A percentile compares a stretch with the other conserved stretches of the same genome.
These are phyloP conservation scores for Phaffomyces opuntiae DNA, from an alignment of 805 yeast species.

Conservation along the genomic window DNA sequence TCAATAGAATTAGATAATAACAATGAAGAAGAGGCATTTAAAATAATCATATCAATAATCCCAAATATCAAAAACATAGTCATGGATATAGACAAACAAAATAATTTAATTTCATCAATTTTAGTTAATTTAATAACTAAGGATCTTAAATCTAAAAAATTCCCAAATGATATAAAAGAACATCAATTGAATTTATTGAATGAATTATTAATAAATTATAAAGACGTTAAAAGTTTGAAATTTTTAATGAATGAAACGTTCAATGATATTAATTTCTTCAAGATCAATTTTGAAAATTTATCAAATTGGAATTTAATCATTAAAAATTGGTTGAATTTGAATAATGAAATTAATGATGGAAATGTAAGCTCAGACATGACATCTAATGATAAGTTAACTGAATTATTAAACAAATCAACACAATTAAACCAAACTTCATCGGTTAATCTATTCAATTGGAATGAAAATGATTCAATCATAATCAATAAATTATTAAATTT, in stretches of 20 bases:
- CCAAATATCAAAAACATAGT: constrained; percentile 14
- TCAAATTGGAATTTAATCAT: constrained; percentile 50
- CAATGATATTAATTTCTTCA: constrained; percentile 54
- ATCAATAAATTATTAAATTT: constrained; percentile 41
- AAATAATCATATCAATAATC: constrained; percentile 33
- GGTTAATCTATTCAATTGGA: constrained; percentile 66
- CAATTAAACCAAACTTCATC: constrained; percentile 36
- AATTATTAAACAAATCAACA: constrained; percentile 34
- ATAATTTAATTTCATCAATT: constrained; percentile 42
- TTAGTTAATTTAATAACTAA: constrained; percentile 50
- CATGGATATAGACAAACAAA: constrained; percentile 58
- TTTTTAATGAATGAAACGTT: constrained; percentile 54
- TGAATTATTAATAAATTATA: constrained; percentile 20
- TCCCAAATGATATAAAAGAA: constrained; percentile 31
- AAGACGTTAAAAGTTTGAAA: constrained; percentile 54
- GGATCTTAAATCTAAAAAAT: constrained; percentile 37
- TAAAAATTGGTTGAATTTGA: constrained; percentile 55
- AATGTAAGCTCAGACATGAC: not conserved
- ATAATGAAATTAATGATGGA: constrained; percentile 22
- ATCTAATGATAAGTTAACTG: constrained; percentile 44
- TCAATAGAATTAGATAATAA: not conserved
- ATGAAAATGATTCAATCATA: constrained; percentile 53
- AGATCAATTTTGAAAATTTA: constrained; percentile 22
- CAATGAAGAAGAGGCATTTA: constrained; percentile 9
- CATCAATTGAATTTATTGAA: constrained; percentile 40